Base-by-base conservation (phyloP, 495 filamentous ascomycete species). In the Recurvomyces mirabilis region DNA sequence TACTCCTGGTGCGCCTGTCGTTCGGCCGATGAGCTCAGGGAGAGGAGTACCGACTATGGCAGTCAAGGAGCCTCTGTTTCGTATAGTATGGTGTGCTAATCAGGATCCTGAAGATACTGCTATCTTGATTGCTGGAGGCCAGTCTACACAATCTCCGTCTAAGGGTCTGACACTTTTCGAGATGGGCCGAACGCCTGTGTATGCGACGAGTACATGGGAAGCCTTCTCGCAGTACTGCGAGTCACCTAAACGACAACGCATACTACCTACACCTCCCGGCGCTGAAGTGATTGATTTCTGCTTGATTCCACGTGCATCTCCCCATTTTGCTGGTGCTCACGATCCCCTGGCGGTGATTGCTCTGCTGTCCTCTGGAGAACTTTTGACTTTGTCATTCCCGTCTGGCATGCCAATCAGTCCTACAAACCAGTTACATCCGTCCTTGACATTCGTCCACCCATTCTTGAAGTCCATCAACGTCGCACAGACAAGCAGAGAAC, bases 31-130 rank as follows among this genome's bases (percentile, higher is more conserved):
- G 10, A 36, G 28, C 6, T 31, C 61, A 9, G 59, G 64, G 15
- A 50, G 64, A 19, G 68, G 67, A n/a, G n/a, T n/a, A n/a, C n/a
- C n/a, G 18, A 63, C 60, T 39, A 59, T 75, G 53, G 63, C 76
- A 44, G 51, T 77, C 36, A 79, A 78, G 57, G 71, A 80, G 25
- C 87, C 89, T 7, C 75, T 91, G 37, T 73, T 75, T 37, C 75
- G 76, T 43, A 71, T 94, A 28, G 70, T 77, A 9, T 98, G 93
- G 93, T 96, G 91, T 64, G 83, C 82, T 17, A 93, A 91, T 55
- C 72, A 78, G 47, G 88, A 94, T 43, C 81, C 85, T 1, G 91
- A 98, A 56, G 88, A 96, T 57, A 95, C 89, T 32, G 88, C 77
- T 4, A 69, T 98, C 6, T 59, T 98, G 31, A 74, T 98, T 43